Evolutionary conservation across 257 asterid genomes (phyloP).

Genomic region (Rubia yunnanensis): DNA sequence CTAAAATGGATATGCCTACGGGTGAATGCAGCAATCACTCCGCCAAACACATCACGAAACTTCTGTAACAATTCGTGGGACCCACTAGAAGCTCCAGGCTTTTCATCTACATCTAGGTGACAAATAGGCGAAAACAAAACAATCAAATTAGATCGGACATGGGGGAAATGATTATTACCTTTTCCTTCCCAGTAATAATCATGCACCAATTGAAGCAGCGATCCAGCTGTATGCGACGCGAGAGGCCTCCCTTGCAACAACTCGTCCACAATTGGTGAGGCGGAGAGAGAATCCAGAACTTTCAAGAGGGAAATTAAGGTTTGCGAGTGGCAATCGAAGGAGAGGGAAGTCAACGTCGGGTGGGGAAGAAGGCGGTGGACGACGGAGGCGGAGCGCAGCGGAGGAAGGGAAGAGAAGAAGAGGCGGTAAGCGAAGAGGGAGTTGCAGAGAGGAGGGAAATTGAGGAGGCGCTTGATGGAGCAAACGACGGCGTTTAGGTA

Average conservation of each 20-base stretch:
- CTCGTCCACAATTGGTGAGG: slow-evolving; percentile 5
- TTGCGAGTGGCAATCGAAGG: slow-evolving; percentile 29
- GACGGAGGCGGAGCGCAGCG: slow-evolving; percentile 42
- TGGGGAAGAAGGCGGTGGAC: slow-evolving; percentile 31
- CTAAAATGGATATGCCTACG: slow-evolving; percentile 58
- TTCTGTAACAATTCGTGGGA: slow-evolving; percentile 15
- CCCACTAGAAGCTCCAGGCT: slow-evolving; percentile 14
- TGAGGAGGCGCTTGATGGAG: slow-evolving; percentile 54
- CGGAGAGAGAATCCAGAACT: slow-evolving; percentile 9
- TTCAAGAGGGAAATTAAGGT: slow-evolving; percentile 21
- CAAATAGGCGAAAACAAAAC: slow-evolving; percentile 52
- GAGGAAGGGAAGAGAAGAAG: slow-evolving; percentile 78
- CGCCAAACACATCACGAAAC: slow-evolving; percentile 37
- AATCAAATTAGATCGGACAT: slow-evolving; percentile 48
- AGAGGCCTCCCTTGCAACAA: slow-evolving; percentile 19
- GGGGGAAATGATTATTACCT: slow-evolving; percentile 20
- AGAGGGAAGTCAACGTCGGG: slow-evolving; percentile 36
- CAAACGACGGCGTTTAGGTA: slow-evolving; percentile 46
- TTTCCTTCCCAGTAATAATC: slow-evolving; percentile 79
- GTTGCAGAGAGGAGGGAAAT: slow-evolving; percentile 44
- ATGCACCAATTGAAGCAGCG: slow-evolving; percentile 52
- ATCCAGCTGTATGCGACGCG: slow-evolving; percentile 32
- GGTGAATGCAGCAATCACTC: slow-evolving; percentile 38
- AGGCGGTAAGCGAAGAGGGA: slow-evolving; percentile 62
- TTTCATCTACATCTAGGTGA: slow-evolving; percentile 21